Conservation (phyloP, 768 basidiomycete genomes). For the Lentinula edodes region DNA sequence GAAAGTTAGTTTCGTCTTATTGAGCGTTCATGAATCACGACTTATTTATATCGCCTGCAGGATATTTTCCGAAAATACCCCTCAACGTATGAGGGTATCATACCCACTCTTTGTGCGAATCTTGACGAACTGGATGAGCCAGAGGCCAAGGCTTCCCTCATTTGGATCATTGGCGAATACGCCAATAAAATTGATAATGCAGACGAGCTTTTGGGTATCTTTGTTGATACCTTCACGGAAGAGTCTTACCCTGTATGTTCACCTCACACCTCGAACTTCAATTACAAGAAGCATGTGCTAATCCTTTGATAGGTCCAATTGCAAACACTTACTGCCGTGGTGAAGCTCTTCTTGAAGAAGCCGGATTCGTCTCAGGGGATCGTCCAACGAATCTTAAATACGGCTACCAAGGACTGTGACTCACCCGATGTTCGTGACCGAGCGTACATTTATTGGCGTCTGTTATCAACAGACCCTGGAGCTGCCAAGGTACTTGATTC, state of each 20-base stretch:
- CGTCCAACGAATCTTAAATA: slow-evolving; percentile 87
- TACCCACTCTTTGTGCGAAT: slow-evolving; percentile 90
- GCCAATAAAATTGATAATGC: slow-evolving; percentile 97
- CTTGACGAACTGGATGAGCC: slow-evolving; percentile 97
- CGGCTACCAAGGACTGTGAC: slow-evolving; percentile 96
- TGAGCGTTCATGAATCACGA: not conserved
- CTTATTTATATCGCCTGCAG: slow-evolving; percentile 30
- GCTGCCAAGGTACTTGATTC: slow-evolving; percentile 76
- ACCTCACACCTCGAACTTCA: slow-evolving; percentile 3
- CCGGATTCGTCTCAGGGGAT: slow-evolving; percentile 90
- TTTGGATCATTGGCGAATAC: slow-evolving; percentile 99
- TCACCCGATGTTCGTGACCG: slow-evolving; percentile 95
- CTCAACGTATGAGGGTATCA: slow-evolving; percentile 92
- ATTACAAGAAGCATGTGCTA: not conserved
- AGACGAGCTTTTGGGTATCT: slow-evolving; percentile 83
- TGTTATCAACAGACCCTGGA: slow-evolving; percentile 90
- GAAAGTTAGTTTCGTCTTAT: slow-evolving; percentile 57
- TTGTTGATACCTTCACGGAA: slow-evolving; percentile 90
- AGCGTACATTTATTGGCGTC: slow-evolving; percentile 97
- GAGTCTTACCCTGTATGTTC: slow-evolving; percentile 80
- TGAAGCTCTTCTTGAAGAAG: slow-evolving; percentile 94
- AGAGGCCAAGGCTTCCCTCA: slow-evolving; percentile 94
- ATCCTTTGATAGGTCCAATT: slow-evolving; percentile 50
- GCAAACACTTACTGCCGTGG: slow-evolving; percentile 88
- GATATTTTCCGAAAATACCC: slow-evolving; percentile 99